These are phyloP conservation scores for Curvularia hawaiiensis DNA, from an alignment of 2,329 filamentous ascomycete genomes.

Conservation along the genomic window DNA sequence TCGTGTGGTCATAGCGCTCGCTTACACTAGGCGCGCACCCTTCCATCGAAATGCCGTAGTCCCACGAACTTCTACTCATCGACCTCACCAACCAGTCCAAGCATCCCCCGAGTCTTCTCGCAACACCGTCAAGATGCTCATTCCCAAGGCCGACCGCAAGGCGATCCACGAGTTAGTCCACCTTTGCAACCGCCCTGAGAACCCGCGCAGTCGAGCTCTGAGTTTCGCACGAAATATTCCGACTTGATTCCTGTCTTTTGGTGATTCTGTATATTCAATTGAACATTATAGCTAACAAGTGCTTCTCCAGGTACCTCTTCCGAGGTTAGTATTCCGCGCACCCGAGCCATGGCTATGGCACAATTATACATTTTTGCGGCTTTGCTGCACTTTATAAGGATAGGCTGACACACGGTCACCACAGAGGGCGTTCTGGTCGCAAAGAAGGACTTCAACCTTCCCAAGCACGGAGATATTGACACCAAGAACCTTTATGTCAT, in stretches of 20 bases:
- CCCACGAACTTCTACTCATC: conserved; percentile 25
- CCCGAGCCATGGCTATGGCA: conserved; percentile 48
- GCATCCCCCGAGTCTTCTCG: conserved; percentile 32
- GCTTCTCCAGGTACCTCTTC: conserved; percentile 47
- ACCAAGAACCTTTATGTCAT: conserved; percentile 99
- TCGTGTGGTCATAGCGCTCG: conserved; percentile 17
- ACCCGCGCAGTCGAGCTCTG: conserved; percentile 32
- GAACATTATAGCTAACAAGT: conserved; percentile 30
- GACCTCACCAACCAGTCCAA: conserved; percentile 23
- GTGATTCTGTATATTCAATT: conserved; percentile 14
- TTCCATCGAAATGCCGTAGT: conserved; percentile 17
- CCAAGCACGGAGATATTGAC: conserved; percentile 97
- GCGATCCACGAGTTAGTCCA: conserved; percentile 99
- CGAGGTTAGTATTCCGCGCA: conserved; percentile 46
- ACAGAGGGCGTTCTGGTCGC: conserved; percentile 86
- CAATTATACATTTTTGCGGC: conserved; percentile 39
- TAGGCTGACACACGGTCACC: conserved; percentile 52
- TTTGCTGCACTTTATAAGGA: conserved; percentile 46
- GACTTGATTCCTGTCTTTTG: conserved; percentile 33
- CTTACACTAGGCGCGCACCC: conserved; percentile 22
- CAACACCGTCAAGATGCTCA: conserved; percentile 70
- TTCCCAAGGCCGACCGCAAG: conserved; percentile 99
- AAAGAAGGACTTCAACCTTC: conserved; percentile 98
- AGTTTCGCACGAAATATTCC: conserved; percentile 37
- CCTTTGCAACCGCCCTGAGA: conserved; percentile 25